A percentile compares a stretch with the other conserved stretches of the same genome.
phyloP scores from a whole-genome alignment of 176 grass and related monocot species.

The Ensete ventricosum region DNA sequence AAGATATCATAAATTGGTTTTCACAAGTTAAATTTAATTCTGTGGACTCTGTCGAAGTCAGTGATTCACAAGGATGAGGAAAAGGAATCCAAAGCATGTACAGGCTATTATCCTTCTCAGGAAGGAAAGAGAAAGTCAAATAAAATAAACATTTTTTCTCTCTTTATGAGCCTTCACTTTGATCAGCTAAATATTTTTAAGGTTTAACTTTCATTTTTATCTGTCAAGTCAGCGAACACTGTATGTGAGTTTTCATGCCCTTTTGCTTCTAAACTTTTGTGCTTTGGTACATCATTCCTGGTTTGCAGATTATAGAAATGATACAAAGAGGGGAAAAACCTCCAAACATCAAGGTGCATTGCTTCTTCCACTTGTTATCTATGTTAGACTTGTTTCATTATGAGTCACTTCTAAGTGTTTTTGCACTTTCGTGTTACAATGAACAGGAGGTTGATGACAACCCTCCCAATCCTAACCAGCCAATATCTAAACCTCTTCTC shows the following conservation, averaged over 20 bases:
- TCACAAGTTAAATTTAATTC: no score
- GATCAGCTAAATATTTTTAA: not conserved
- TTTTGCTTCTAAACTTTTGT: not conserved
- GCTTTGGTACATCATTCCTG: not conserved
- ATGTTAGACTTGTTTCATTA: not conserved
- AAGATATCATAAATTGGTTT: not conserved
- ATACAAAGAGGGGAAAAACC: constrained; percentile 56
- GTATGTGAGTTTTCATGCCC: not conserved
- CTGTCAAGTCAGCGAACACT: not conserved
- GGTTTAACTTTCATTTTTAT: not conserved
- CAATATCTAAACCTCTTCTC: constrained; percentile 42
- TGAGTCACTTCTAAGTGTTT: not conserved
- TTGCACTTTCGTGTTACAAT: not conserved
- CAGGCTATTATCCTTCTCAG: no score
- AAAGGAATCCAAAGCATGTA: not conserved
- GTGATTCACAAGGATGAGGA: no score
- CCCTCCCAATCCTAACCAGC: constrained; percentile 52
- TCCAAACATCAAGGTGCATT: constrained; percentile 46
- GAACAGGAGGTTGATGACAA: constrained; percentile 44
- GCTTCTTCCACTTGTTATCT: not conserved
- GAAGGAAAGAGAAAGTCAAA: no score
- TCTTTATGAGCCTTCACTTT: not conserved
- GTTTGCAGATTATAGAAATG: constrained; percentile 60
- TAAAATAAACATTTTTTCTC: not conserved
- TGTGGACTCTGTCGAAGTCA: no score